These are phyloP conservation scores for Cordyceps pruinosa DNA, from an alignment of 2,329 filamentous ascomycete genomes.

Conservation along the genomic window DNA sequence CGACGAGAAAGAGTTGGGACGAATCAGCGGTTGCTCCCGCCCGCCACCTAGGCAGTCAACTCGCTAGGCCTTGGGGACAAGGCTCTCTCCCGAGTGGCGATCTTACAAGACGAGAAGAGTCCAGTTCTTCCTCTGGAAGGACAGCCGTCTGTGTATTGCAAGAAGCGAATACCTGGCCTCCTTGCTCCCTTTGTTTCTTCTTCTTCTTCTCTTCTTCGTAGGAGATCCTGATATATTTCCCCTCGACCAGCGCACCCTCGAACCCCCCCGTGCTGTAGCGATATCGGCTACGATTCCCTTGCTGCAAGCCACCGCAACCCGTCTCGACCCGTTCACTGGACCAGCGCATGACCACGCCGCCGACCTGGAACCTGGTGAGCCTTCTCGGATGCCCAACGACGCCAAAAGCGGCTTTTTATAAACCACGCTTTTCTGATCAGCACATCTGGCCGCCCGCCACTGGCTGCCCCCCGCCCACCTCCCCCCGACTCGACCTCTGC, in stretches of 20 bases:
- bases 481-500: neutral
- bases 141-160: too few species aligned
- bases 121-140: too few species aligned
- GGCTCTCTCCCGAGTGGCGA: too few species aligned
- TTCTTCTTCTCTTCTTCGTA: neutral
- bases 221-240: neutral
- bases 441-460: neutral
- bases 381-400: slow-evolving; percentile 6
- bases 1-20: neutral
- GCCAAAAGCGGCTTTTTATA: neutral
- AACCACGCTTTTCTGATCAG: slow-evolving; percentile 3
- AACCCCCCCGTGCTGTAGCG: neutral
- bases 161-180: neutral
- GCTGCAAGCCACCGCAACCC: neutral
- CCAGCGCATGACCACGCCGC: slow-evolving; percentile 7
- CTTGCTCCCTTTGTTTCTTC: neutral
- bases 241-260: neutral
- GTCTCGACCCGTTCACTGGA: neutral
- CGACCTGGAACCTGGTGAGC: neutral
- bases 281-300: neutral
- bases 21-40: slow-evolving; percentile 7
- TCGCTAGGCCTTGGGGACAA: too few species aligned
- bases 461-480: neutral
- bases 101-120: neutral
- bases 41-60: neutral